These are phyloP conservation scores for Suillus cothurnatus DNA, from an alignment of 768 basidiomycete species.

Conservation along the genomic window DNA sequence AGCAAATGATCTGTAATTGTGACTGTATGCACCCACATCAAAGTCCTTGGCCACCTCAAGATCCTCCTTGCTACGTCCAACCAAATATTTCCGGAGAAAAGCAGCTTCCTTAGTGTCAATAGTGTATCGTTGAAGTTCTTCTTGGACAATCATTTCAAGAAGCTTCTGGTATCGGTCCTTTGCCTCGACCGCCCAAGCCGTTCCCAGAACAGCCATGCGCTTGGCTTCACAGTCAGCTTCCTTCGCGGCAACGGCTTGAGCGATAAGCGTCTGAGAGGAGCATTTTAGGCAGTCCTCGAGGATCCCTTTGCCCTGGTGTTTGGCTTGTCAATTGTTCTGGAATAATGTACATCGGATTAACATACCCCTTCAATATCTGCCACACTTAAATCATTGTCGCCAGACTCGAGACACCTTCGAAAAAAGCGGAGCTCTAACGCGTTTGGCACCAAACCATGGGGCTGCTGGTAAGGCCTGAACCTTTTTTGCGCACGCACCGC, in stretches of 20 bases:
- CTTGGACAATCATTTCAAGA: neutral
- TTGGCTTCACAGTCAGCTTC: neutral
- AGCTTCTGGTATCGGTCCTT: neutral
- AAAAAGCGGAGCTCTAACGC: neutral
- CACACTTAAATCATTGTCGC: too few species aligned
- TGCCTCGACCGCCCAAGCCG: neutral
- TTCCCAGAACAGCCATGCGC: neutral
- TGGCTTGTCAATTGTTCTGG: neutral
- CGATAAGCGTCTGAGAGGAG: neutral
- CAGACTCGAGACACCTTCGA: neutral
- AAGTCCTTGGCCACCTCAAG: neutral
- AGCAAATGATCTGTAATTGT: too few species aligned
- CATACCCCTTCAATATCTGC: neutral
- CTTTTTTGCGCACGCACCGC: neutral
- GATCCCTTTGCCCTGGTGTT: neutral
- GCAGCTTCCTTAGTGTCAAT: neutral
- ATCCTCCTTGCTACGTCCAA: neutral
- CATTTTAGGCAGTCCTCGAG: neutral
- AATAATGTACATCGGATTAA: neutral
- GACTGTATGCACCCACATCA: too few species aligned
- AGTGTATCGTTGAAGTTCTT: neutral
- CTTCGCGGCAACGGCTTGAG: neutral
- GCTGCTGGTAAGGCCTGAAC: neutral
- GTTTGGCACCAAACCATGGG: neutral
- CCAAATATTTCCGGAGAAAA: neutral